Evolutionary conservation across 148 eudicot species (phyloP).

Genomic region (Mesembryanthemum crystallinum): DNA sequence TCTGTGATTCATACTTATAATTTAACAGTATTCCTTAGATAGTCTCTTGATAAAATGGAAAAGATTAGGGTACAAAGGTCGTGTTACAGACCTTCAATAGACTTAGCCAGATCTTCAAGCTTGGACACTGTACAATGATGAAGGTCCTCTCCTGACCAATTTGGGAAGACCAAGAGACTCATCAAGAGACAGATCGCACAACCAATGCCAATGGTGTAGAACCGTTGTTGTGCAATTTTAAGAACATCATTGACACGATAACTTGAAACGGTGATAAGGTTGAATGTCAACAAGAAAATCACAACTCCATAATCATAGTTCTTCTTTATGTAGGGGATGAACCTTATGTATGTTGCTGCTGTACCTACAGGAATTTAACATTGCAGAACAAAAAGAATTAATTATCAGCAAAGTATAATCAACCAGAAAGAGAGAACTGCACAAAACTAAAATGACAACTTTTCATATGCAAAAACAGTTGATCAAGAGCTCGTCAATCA

Average conservation of each 20-base stretch:
- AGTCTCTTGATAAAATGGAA: neutral
- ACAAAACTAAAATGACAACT: too few relatives aligned
- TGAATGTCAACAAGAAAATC: constrained; percentile 84
- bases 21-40: too few relatives aligned
- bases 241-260: constrained; percentile 65
- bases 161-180: constrained; percentile 72
- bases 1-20: too few relatives aligned
- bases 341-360: constrained; percentile 68
- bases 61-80: too few relatives aligned
- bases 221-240: constrained; percentile 63
- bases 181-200: constrained; percentile 73
- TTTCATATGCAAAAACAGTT: too few relatives aligned
- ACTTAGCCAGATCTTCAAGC: constrained; percentile 74
- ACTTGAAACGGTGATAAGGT: constrained; percentile 76
- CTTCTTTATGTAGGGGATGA: constrained; percentile 83
- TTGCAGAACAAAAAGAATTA: neutral
- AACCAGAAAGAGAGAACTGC: neutral
- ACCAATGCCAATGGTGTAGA: constrained; percentile 72
- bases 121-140: constrained; percentile 67
- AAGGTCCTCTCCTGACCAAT: constrained; percentile 93
- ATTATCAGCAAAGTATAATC: neutral
- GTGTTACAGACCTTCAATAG: constrained; percentile 57
- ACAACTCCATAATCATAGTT: constrained; percentile 86
- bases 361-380: constrained; percentile 43
- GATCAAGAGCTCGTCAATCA: neutral